Evolutionary conservation across 441 rosid species (phyloP).

Genomic region (Adansonia gregorii): DNA sequence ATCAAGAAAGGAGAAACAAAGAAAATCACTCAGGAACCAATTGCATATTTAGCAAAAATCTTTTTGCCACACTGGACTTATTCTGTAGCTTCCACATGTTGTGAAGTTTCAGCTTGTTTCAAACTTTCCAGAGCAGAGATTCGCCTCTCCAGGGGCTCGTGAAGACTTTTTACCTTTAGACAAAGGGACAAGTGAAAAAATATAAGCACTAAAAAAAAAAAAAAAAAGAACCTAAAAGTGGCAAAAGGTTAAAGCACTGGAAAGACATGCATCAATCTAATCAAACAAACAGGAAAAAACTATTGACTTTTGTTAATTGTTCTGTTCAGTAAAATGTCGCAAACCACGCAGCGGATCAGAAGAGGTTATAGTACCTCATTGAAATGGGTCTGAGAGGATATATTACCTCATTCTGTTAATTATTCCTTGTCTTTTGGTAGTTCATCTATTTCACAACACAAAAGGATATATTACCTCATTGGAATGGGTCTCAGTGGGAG

Average conservation of each 20-base stretch:
- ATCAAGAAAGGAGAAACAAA: neutral
- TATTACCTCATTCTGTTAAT: too few relatives aligned
- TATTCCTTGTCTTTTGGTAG: neutral
- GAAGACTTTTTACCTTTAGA: constrained; percentile 56
- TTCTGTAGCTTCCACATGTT: constrained; percentile 54
- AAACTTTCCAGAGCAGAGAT: constrained; percentile 65
- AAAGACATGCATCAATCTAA: constrained; percentile 7
- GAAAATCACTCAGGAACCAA: constrained; percentile 21
- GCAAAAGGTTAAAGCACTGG: neutral
- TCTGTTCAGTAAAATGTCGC: neutral
- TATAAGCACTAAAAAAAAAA: neutral
- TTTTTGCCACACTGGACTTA: constrained; percentile 38
- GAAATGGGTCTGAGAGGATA: too few relatives aligned
- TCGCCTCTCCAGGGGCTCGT: constrained; percentile 63
- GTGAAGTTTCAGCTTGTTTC: constrained; percentile 63
- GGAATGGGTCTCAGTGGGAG: neutral
- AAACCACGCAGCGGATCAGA: neutral
- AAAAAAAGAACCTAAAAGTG: neutral
- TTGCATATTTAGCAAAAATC: constrained; percentile 18
- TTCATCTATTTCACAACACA: neutral
- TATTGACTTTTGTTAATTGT: neutral
- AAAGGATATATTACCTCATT: neutral
- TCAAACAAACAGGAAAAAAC: neutral
- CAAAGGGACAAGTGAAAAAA: neutral
- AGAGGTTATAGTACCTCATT: neutral